Evolutionary conservation across 768 basidiomycete species (phyloP), one percentile per base, ranked within the genome.

Genomic region (Tylopilus vinaceipallidus): DNA sequence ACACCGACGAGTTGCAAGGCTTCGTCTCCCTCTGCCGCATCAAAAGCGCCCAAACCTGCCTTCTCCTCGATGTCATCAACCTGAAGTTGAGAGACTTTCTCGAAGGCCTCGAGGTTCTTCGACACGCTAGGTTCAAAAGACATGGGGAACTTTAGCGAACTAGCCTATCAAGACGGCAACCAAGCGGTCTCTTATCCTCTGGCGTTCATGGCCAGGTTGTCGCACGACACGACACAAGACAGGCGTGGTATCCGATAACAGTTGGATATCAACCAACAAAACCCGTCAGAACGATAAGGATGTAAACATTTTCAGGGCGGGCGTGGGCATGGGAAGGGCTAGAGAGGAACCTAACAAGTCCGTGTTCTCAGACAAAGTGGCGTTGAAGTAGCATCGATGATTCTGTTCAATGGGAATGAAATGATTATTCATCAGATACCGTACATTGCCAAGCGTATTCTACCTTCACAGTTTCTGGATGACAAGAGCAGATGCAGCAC

Each of bases 401-500:
- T 51, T 32, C 16, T 34, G 26, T 34, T 55, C 47, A 55, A 24
- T 39, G 47, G 49, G 50, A 48, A 56, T 29, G 36, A 36, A 22
- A 40, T 35, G 42, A 42, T 52, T 39, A 63, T 66, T 56, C 45
- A 29, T 56, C 45, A 52, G 39, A 42, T 65, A 34, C 42, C 24
- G 27, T 61, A 61, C 47, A 55, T 42, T 27, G 39, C 42, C 34
- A 45, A 39, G 50, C 20, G 58, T 45, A 50, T 53, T 39, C 39
- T 38, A n/a, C 47, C 36, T 66, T 81, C 77, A 95, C 65, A 95
- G 64, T 65, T 82, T 90, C 74, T 95, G 91, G 55, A 98, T 80
- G 52, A 97, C 78, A 57, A 98, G 75, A 32, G 95, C 91, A 32
- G 91, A 93, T 42, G 93, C 91, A 49, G 91, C 94, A 63, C 93